Conservation (phyloP, 805 yeast genomes). For the Spathaspora boniae region DNA sequence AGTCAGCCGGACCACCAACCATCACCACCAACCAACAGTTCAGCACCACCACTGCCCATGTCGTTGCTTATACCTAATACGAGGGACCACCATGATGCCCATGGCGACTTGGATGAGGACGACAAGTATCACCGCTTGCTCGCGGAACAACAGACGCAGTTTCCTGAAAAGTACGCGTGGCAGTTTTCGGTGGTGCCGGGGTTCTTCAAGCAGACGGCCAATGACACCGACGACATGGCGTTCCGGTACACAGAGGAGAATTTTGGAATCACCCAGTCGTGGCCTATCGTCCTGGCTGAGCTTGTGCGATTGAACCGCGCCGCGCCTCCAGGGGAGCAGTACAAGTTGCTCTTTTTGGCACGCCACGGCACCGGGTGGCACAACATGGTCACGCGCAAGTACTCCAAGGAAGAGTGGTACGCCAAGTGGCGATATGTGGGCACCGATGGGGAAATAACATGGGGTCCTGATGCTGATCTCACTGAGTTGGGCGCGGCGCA, state of each 20-base stretch:
- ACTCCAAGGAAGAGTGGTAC: conserved; percentile 53
- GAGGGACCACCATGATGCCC: conserved; percentile 26
- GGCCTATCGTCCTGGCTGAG: conserved; percentile 31
- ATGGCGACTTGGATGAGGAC: conserved; percentile 20
- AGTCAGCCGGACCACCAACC: too few species aligned
- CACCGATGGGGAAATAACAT: conserved; percentile 50
- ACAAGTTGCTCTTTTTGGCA: conserved; percentile 49
- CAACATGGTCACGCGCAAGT: conserved; percentile 48
- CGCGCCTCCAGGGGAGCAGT: conserved; percentile 30
- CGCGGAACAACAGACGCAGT: conserved; percentile 9
- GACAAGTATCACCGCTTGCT: conserved; percentile 13
- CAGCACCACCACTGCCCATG: conserved; percentile 9
- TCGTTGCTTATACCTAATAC: conserved; percentile 21
- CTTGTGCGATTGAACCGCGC: conserved; percentile 29
- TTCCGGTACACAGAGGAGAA: conserved; percentile 38
- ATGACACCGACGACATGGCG: conserved; percentile 35
- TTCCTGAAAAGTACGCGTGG: conserved; percentile 30
- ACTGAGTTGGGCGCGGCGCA: conserved; percentile 53
- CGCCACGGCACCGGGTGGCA: conserved; percentile 70
- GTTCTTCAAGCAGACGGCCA: conserved; percentile 43
- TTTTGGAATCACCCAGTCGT: conserved; percentile 40
- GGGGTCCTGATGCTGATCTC: conserved; percentile 58
- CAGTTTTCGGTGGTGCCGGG: conserved; percentile 42
- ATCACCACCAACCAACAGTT: too few species aligned
- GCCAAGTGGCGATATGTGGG: conserved; percentile 46